Base-by-base conservation (phyloP, 495 filamentous ascomycete genomes). In the Glonium stellatum region DNA sequence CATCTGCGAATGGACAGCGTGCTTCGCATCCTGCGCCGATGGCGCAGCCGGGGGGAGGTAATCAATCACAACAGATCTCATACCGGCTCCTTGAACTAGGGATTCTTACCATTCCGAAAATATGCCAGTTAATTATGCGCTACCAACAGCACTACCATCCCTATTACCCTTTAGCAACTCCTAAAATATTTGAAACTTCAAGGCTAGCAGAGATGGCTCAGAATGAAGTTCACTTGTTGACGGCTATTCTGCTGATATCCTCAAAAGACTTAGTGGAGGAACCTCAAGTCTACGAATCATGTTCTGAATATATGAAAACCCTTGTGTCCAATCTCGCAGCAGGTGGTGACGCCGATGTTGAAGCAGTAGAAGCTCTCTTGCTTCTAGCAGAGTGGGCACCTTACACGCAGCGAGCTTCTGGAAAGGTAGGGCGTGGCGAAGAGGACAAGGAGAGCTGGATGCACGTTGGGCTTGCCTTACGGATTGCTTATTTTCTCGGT, bases 381-480 rank as follows among this genome's bases (percentile, higher is more conserved):
- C 66, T 86, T 10, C 75, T 85, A 13, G 83, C 83, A 0, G 83
- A 86, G 65, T 85, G 82, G 82, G 82, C 82, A 39, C 83, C 83
- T 0, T 83, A 85, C 47, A 71, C 71, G 0, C 67, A 71, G 27
- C 53, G 68, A 51, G 73, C 74, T 72, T 46, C 78, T 61, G 79
- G 81, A 59, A 73, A 78, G 18, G 81, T 85, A 13, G 84, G 84
- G 0, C 76, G 80, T 31, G 84, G 83, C 10, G 82, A 85, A 69
- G 84, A 87, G 68, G 84, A 87, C 62, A 77, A 82, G 44, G 82
- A 82, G 35, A 80, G 82, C 3, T 87, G 84, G 84, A 85, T 85
- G 83, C 83, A 85, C 67, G 81, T 85, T 11, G 84, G 84, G 5
- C 77, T 82, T 5, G 84, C 84, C 1, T 63, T 87, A 11, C 76